Conservation (phyloP, 495 filamentous ascomycete genomes). For the Amniculicola lignicola region DNA sequence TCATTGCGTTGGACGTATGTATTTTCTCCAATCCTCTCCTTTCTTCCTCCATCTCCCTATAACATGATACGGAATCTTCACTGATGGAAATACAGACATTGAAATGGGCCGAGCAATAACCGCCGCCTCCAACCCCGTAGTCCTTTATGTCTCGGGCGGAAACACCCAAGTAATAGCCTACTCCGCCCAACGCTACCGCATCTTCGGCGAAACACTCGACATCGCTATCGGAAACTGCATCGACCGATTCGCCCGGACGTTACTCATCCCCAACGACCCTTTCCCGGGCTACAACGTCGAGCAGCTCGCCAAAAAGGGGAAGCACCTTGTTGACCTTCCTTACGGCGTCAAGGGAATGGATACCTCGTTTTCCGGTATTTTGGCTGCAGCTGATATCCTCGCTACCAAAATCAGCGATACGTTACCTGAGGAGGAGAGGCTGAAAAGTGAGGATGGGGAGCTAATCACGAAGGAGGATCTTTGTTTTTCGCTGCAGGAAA, state of each 20-base stretch:
- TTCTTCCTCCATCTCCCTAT: no score
- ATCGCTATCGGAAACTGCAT: constrained; percentile 98
- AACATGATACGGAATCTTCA: no score
- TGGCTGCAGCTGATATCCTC: constrained; percentile 74
- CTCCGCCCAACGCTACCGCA: constrained; percentile 86
- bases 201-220: constrained; percentile 96
- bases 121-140: constrained; percentile 84
- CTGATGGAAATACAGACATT: constrained; percentile 69
- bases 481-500: constrained; percentile 94
- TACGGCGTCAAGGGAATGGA: constrained; percentile 99
- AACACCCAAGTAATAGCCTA: constrained; percentile 99
- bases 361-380: constrained; percentile 87
- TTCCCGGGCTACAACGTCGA: constrained; percentile 98
- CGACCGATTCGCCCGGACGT: constrained; percentile 87
- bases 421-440: constrained; percentile 35
- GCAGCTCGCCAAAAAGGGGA: constrained; percentile 79
- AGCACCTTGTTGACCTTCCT: constrained; percentile 76
- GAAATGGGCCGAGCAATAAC: constrained; percentile 98
- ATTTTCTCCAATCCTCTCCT: constrained; percentile 13
- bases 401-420: constrained; percentile 57
- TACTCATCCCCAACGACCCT: constrained; percentile 90
- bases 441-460: constrained; percentile 41
- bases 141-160: constrained; percentile 92
- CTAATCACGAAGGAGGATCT: constrained; percentile 77
- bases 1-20: constrained; percentile 87